Base-by-base conservation (phyloP, 257 asterid genomes). In the Petunia secreta region DNA sequence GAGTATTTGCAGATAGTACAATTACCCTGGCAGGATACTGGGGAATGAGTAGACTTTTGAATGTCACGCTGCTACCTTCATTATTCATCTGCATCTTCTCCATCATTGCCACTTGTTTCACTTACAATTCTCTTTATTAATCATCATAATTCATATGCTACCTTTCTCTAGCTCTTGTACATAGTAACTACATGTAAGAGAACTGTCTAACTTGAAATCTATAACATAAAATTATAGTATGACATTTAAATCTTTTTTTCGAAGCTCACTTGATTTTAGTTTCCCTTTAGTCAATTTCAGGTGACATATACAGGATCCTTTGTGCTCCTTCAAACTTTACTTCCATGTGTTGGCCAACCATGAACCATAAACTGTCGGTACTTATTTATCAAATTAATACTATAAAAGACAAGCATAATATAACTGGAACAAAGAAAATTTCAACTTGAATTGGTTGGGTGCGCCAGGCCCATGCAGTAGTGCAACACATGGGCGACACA, bases 1-100 rank as follows among this genome's bases (percentile, higher is more conserved):
- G 98, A 39, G 98, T 94, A 78, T 68, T 94, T 52, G 98, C 98
- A 73, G 99, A 95, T 68, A 95, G 88, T 76, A 95, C 97, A 1
- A 95, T 95, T 75, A 95, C 99, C 1, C 58, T 93, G 11, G 98
- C 96, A 4, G 98, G 98, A 79, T 93, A 82, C 81, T 78, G 91
- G 76, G 98, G 97, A 68, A 66, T 87, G 90, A 85, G 88, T 64
- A 82, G 74, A 84, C 95, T 95, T 84, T 87, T 95, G 68, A 95
- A 95, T 79, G 63, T 77, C 76, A 95, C 99, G 14, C 95, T 95
- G 60, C 60, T 89, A 48, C 99, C 98, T 66, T 93, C 99, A 6
- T 89, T 95, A 44, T 67, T 89, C 39, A 88, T 95, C 63, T 95
- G 98, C 91, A 14, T 90, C 54, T 89, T 78, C 52, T 95, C 99